These are phyloP conservation scores for Cladosporium phlei DNA, from an alignment of 2,329 filamentous ascomycete species.

Conservation along the genomic window DNA sequence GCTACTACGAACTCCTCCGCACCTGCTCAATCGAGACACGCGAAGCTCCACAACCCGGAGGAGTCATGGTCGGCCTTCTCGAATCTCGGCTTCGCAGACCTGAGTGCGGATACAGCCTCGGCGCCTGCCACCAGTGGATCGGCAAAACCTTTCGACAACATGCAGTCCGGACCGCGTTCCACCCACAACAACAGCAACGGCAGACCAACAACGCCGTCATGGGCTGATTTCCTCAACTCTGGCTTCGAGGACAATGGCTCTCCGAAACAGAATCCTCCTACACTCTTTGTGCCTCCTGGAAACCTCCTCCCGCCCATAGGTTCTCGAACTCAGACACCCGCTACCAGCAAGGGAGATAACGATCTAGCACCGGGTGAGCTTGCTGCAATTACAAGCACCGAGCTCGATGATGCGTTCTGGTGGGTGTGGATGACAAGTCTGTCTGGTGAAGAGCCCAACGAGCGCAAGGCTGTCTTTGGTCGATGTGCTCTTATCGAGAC, in stretches of 20 bases:
- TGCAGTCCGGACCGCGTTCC: slow-evolving; percentile 64
- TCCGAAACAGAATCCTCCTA: slow-evolving; percentile 43
- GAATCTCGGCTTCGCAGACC: slow-evolving; percentile 83
- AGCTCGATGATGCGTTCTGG: slow-evolving; percentile 95
- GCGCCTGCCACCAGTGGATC: slow-evolving; percentile 20
- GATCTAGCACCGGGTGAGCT: slow-evolving; percentile 85
- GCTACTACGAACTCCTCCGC: slow-evolving; percentile 83
- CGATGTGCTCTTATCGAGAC: slow-evolving; percentile 91
- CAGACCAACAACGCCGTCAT: slow-evolving; percentile 90
- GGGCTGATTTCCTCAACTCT: slow-evolving; percentile 94
- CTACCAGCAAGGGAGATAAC: slow-evolving; percentile 50
- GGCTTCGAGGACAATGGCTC: slow-evolving; percentile 77
- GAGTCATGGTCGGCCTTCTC: slow-evolving; percentile 96
- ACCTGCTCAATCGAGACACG: slow-evolving; percentile 34
- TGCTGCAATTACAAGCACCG: slow-evolving; percentile 79
- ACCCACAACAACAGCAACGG: slow-evolving; percentile 58
- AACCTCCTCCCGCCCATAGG: slow-evolving; percentile 85
- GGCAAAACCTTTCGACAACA: slow-evolving; percentile 37
- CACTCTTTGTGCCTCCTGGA: slow-evolving; percentile 82
- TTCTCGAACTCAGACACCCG: slow-evolving; percentile 64
- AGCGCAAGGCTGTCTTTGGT: slow-evolving; percentile 88
- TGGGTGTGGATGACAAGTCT: slow-evolving; percentile 99
- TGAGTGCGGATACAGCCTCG: slow-evolving; percentile 35
- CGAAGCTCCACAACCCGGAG: slow-evolving; percentile 49
- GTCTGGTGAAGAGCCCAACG: slow-evolving; percentile 78